Evolutionary conservation across 78 protist species (phyloP).

Genomic region (Emiliania huxleyi): DNA sequence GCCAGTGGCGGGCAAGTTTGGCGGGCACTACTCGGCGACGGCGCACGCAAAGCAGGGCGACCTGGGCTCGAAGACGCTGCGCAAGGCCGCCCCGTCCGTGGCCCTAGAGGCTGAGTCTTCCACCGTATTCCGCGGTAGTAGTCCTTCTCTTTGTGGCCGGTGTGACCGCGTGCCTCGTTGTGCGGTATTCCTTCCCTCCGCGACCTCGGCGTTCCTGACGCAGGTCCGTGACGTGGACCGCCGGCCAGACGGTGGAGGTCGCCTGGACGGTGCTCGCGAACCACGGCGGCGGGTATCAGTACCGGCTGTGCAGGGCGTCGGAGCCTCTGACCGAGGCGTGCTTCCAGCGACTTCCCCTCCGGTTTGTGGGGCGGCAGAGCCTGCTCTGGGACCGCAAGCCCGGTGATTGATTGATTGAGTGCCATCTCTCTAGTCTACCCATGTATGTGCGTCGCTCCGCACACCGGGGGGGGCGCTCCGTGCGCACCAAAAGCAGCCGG

Average conservation of each 20-base stretch:
- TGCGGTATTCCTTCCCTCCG: too few species aligned
- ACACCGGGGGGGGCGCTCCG: too few species aligned
- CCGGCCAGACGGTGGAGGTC: neutral
- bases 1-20: neutral
- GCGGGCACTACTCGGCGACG: neutral
- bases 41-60: neutral
- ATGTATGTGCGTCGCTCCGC: too few species aligned
- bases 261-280: neutral
- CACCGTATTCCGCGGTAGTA: too few species aligned
- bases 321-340: conserved; percentile 12
- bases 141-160: too few species aligned
- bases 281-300: conserved; percentile 31
- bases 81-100: too few species aligned
- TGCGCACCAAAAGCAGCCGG: too few species aligned
- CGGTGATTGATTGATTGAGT: too few species aligned
- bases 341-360: conserved; percentile 1
- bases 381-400: neutral
- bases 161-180: too few species aligned
- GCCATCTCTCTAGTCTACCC: too few species aligned
- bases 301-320: neutral
- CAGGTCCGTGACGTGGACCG: neutral
- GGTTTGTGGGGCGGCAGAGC: neutral
- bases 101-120: too few species aligned
- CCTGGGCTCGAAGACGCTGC: neutral
- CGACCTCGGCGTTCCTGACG: too few species aligned